phyloP scores from a whole-genome alignment of 2,329 filamentous ascomycete species.

The Pestalotiopsis sp. region DNA sequence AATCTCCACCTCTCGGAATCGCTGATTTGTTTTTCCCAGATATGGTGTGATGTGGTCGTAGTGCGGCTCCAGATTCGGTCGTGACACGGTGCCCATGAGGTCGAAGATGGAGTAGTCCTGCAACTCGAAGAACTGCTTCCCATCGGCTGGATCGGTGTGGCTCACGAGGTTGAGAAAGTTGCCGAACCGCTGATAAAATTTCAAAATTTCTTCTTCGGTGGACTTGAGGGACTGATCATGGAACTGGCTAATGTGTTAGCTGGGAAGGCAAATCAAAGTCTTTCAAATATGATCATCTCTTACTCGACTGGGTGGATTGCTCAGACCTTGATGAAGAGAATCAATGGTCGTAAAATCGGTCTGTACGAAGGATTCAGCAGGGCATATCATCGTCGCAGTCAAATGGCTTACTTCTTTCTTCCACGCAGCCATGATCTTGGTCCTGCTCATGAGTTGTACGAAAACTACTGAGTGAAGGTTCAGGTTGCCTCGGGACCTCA shows the following conservation, averaged over 20 bases:
- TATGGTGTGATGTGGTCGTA: background rate
- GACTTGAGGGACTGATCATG: background rate
- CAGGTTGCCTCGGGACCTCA: background rate
- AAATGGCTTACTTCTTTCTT: background rate
- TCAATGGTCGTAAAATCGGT: background rate
- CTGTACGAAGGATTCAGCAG: background rate
- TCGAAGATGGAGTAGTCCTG: background rate
- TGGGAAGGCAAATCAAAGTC: background rate
- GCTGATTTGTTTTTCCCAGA: background rate
- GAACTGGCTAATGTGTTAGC: background rate
- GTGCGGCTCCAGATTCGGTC: background rate
- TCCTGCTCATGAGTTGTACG: background rate
- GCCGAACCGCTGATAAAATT: background rate
- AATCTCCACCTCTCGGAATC: background rate
- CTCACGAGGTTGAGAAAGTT: background rate
- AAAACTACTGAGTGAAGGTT: background rate
- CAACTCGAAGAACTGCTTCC: background rate
- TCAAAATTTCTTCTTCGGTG: background rate
- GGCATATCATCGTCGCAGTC: background rate
- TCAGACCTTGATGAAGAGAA: background rate
- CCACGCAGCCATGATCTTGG: background rate
- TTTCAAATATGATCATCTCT: background rate
- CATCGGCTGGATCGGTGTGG: background rate
- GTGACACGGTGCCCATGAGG: background rate
- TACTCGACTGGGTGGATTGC: background rate